Percentiles rank a stretch among this genome's conserved stretches.
These are phyloP conservation scores for Martiniozyma asiatica DNA, from an alignment of 1,139 yeast species.

Conservation along the genomic window DNA sequence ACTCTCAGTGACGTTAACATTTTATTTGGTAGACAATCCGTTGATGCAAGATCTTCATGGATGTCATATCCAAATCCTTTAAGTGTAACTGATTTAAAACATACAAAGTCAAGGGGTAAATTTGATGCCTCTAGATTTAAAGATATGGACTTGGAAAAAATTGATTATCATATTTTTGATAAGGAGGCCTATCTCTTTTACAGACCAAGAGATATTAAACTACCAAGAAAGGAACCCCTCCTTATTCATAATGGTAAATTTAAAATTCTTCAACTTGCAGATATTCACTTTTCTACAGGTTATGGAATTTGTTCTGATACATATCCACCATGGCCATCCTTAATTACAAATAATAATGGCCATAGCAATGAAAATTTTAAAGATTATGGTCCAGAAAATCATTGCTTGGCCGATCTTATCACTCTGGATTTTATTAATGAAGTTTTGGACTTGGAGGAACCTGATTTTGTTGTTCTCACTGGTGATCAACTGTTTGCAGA, in stretches of 20 bases:
- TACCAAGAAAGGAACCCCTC: conserved; percentile 24
- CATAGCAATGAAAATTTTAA: no score
- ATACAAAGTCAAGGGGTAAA: not conserved
- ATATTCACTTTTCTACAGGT: conserved; percentile 73
- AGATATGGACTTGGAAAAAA: conserved; percentile 3
- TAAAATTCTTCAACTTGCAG: conserved; percentile 78
- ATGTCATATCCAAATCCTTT: conserved; percentile 26
- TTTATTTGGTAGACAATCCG: conserved; percentile 60
- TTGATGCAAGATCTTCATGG: conserved; percentile 76
- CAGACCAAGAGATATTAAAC: conserved; percentile 14
- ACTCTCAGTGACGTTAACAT: conserved; percentile 40
- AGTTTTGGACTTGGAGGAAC: conserved; percentile 60
- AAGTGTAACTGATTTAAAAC: conserved; percentile 5
- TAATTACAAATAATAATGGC: no score
- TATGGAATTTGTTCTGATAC: conserved; percentile 67
- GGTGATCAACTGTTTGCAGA: conserved; percentile 81
- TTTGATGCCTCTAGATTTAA: conserved; percentile 8
- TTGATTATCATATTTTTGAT: conserved; percentile 13
- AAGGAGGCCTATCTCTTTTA: conserved; percentile 13
- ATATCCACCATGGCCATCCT: conserved; percentile 33
- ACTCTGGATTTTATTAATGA: conserved; percentile 49
- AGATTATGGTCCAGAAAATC: conserved; percentile 21
- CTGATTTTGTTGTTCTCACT: conserved; percentile 70
- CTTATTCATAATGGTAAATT: conserved; percentile 43
- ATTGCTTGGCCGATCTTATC: conserved; percentile 65